These are phyloP conservation scores for Chenopodium berlandieri DNA, from an alignment of 148 eudicot species.

Conservation along the genomic window DNA sequence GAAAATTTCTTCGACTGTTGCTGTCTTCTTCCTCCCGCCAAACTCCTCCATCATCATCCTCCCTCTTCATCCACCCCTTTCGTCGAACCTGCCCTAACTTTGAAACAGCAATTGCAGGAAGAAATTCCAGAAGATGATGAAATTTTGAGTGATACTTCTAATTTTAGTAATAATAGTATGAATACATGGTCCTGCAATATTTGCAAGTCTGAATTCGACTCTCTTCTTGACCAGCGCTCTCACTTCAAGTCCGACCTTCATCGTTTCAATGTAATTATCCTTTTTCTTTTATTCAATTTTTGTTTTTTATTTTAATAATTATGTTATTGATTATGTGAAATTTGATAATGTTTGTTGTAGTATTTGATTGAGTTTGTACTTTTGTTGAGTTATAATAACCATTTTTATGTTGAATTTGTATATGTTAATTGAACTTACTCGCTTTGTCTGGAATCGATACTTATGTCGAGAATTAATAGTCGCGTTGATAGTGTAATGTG, in stretches of 20 bases:
- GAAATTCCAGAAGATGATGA: background rate
- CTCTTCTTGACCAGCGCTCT: constrained; percentile 67
- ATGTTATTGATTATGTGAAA: background rate
- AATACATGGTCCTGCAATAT: constrained; percentile 73
- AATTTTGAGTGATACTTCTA: background rate
- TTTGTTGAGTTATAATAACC: background rate
- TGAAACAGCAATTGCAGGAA: constrained; percentile 13
- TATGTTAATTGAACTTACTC: no score
- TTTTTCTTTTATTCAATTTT: constrained; percentile 2
- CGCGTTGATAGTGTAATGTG: background rate
- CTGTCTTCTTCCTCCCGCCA: constrained; percentile 46
- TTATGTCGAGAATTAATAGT: background rate
- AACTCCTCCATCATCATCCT: constrained; percentile 16
- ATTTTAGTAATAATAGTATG: constrained; percentile 5
- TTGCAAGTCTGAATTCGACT: constrained; percentile 74
- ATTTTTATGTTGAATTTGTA: background rate
- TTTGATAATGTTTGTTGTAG: background rate
- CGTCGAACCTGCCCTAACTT: constrained; percentile 21
- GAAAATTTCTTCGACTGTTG: constrained; percentile 62
- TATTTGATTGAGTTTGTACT: background rate
- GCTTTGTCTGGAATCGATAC: background rate
- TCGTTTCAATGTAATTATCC: constrained; percentile 68
- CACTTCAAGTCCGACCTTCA: constrained; percentile 94
- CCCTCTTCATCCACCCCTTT: background rate
- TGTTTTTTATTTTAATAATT: background rate